These are phyloP conservation scores for Rhizopogon parksii DNA, from an alignment of 1,284 basidiomycete species.

Conservation along the genomic window DNA sequence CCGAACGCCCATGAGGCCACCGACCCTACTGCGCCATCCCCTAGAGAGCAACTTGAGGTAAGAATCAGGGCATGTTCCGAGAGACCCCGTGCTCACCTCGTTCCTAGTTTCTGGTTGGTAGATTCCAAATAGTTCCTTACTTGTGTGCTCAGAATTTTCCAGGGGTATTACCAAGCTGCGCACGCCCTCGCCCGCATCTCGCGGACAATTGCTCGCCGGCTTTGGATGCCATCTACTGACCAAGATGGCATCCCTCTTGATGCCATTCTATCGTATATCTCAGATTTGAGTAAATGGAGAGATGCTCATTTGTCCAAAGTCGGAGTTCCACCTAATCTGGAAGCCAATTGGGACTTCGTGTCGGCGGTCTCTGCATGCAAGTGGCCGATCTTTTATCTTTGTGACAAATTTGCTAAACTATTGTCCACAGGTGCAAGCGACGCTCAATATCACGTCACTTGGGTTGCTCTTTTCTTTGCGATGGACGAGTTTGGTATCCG, in stretches of 20 bases:
- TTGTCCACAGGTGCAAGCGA: slow-evolving; percentile 69
- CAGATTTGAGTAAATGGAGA: slow-evolving; percentile 67
- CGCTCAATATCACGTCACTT: slow-evolving; percentile 86
- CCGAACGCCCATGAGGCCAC: slow-evolving; percentile 44
- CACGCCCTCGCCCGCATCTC: slow-evolving; percentile 76
- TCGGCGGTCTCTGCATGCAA: slow-evolving; percentile 68
- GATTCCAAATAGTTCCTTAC: slow-evolving; percentile 26
- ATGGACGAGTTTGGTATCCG: slow-evolving; percentile 79
- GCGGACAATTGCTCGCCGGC: slow-evolving; percentile 67
- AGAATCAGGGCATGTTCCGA: slow-evolving; percentile 15
- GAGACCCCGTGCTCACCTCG: slow-evolving; percentile 10
- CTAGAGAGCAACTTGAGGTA: slow-evolving; percentile 72
- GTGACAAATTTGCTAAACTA: slow-evolving; percentile 18
- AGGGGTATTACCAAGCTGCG: slow-evolving; percentile 76
- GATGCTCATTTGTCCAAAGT: slow-evolving; percentile 69
- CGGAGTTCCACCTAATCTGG: slow-evolving; percentile 79
- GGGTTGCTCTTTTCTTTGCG: slow-evolving; percentile 73
- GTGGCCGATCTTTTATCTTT: slow-evolving; percentile 23
- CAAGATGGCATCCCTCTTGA: slow-evolving; percentile 71
- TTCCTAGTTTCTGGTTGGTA: slow-evolving; percentile 34
- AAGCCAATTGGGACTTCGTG: slow-evolving; percentile 84
- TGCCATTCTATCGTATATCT: slow-evolving; percentile 50
- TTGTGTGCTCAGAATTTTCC: slow-evolving; percentile 12
- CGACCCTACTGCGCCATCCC: slow-evolving; percentile 48
- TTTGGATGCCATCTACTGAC: slow-evolving; percentile 73